phyloP scores from a whole-genome alignment of 805 yeast species.

The Limtongia smithiae region DNA sequence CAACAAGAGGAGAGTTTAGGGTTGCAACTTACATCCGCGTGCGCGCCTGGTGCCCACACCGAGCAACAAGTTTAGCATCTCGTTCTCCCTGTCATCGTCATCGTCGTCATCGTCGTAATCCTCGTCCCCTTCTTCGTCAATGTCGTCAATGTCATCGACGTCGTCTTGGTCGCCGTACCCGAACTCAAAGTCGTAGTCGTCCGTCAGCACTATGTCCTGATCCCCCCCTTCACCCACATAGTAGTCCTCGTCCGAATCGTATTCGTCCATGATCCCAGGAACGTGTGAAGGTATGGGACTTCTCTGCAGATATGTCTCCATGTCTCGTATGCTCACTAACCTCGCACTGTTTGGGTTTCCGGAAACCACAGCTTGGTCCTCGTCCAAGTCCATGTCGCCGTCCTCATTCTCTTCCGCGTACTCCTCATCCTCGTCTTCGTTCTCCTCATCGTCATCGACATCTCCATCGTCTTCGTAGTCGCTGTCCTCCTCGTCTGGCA shows the following conservation, averaged over 20 bases:
- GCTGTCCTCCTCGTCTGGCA: neutral
- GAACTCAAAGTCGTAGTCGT: slow-evolving; percentile 6
- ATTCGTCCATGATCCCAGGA: too few relatives aligned
- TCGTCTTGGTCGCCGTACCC: slow-evolving; percentile 10
- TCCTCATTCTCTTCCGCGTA: slow-evolving; percentile 13
- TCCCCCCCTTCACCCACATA: slow-evolving; percentile 13
- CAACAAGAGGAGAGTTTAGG: too few relatives aligned
- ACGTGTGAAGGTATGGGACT: too few relatives aligned
- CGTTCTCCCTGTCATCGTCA: slow-evolving; percentile 2
- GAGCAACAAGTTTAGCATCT: slow-evolving; percentile 5
- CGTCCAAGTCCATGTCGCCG: slow-evolving; percentile 10
- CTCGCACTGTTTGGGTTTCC: too few relatives aligned
- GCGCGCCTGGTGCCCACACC: slow-evolving; percentile 7
- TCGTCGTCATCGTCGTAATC: slow-evolving; percentile 5
- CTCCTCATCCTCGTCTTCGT: slow-evolving; percentile 9
- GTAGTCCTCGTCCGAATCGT: slow-evolving; percentile 7
- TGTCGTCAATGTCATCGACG: slow-evolving; percentile 11
- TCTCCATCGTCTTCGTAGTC: slow-evolving; percentile 8
- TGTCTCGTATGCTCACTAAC: too few relatives aligned
- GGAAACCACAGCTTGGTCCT: too few relatives aligned
- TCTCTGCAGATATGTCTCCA: too few relatives aligned
- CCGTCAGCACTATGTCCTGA: slow-evolving; percentile 8
- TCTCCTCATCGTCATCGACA: slow-evolving; percentile 14
- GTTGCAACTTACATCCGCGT: too few relatives aligned
- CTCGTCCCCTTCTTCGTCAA: too few relatives aligned